Evolutionary conservation across 148 eudicot genomes (phyloP), one percentile per base, ranked within the genome.

Genomic region (Fagopyrum tataricum): DNA sequence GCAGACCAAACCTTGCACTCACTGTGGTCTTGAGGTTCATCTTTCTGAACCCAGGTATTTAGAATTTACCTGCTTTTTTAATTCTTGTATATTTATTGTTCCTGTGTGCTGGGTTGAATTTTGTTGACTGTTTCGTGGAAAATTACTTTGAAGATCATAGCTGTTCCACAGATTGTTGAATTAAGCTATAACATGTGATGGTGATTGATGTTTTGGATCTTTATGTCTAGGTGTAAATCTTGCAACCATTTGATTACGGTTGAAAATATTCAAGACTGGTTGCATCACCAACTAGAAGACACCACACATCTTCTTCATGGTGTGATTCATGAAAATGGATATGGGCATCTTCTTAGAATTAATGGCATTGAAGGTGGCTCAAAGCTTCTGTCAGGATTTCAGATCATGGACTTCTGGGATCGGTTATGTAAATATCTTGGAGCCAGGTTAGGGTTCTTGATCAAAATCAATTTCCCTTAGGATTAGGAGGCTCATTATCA

Each of bases 281-380:
- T 87, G 73, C 86, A 83, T 86, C 84, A 85, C 48, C 95, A 94
- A 85, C 75, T 91, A 26, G 97, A 94, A 79, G 91, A 85, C 67
- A 94, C 93, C 13, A 85, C 84, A 46, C 97, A 91, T 81, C 87
- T 94, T 46, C 76, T 94, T 75, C 98, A 94, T 78, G 92, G 93
- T 67, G 98, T 94, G 0, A 73, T 94, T 47, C 98, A 94, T 79
- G 73, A 90, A 11, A 94, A 94, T 81, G 98, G 98, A 44, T 91
- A 84, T 80, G 98, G 98, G 17, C 98, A 94, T 79, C 90, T 94
- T 76, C 92, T 94, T 62, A 85, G 98, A 71, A 90, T 94, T 73
- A 91, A 91, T 79, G 98, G 98, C 67, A 82, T 87, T 80, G 97
- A 94, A 82, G 96, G 98, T 75, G 98, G 98, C 39, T 94, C 98